These are phyloP conservation scores for Vanrija sp. DNA, from an alignment of 1,284 basidiomycete species.

Conservation along the genomic window DNA sequence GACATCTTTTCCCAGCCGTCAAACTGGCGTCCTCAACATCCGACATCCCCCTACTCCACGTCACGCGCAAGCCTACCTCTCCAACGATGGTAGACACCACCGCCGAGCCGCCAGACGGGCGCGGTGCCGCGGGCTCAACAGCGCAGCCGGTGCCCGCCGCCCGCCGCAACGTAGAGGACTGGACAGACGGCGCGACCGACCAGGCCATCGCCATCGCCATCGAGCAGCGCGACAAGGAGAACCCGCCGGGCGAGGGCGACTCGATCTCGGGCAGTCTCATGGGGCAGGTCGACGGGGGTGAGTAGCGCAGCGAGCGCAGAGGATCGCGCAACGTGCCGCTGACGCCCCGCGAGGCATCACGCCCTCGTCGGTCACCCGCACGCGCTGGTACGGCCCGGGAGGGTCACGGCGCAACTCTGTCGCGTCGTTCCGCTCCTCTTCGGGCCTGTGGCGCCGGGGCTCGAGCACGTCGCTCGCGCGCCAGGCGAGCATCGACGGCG, in stretches of 20 bases:
- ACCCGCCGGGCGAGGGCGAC: conserved; percentile 19
- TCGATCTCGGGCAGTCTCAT: conserved; percentile 17
- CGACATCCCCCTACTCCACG: too few relatives aligned
- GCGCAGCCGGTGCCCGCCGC: too few relatives aligned
- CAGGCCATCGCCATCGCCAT: conserved; percentile 20
- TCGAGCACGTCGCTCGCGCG: conserved; percentile 9
- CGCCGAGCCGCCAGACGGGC: too few relatives aligned
- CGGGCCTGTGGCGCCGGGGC: conserved; percentile 22
- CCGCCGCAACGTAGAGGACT: conserved; percentile 7
- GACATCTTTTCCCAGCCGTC: too few relatives aligned
- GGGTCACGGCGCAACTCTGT: conserved; percentile 30
- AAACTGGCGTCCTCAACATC: too few relatives aligned
- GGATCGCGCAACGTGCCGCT: background rate
- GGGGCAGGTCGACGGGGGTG: conserved; percentile 15
- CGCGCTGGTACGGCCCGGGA: conserved; percentile 25
- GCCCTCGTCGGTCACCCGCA: conserved; percentile 39
- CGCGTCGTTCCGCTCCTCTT: conserved; percentile 18
- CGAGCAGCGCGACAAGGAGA: conserved; percentile 20
- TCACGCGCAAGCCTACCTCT: too few relatives aligned
- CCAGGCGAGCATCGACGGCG: conserved; percentile 7
- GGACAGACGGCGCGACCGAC: conserved; percentile 22
- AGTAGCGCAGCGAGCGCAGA: background rate
- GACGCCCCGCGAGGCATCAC: conserved; percentile 21
- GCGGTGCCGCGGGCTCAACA: too few relatives aligned
- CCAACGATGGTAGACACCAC: too few relatives aligned